Base-by-base conservation (phyloP, 371 early-diverging fungal genomes). In the Funneliformis caledonium region DNA sequence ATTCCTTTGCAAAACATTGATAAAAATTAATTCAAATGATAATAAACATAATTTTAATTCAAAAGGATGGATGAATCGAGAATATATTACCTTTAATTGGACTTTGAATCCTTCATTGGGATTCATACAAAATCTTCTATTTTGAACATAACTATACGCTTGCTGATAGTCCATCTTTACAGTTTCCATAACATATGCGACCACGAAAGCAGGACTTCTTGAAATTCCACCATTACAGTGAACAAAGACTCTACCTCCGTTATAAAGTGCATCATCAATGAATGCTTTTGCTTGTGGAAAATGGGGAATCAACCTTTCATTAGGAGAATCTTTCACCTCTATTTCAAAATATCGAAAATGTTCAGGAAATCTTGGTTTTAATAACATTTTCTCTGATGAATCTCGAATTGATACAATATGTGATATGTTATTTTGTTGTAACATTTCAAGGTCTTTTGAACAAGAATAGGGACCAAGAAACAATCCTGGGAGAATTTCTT, bases 211-310 rank as follows among this genome's bases (percentile, higher is more conserved):
- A 4, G 97, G 95, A 62, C 93, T 92, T 75, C 96, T 88, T 0
- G 94, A 93, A 82, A 97, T 92, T 6, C 96, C 97, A 26, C 93
- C 94, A 84, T 92, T 95, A 83, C 96, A 96, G 75, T 94, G 95
- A 37, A 96, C 93, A 1, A 97, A 85, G 0, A 95, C 92, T 48
- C 88, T 91, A 8, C 93, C 92, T 26, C 87, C 87, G 14, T 82
- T 73, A 9, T 74, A 61, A 5, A 94, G 84, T 0, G 92, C 91
- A 33, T 86, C 75, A 26, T 88, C 84, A 74, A 96, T 91, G 70
- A 90, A 91, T 60, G 84, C 81, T 37, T 87, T 91, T 16, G 91
- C 90, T 0, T 83, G 82, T 5, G 91, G 91, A 80, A 96, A 96
- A 76, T 89, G 84, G 4, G 93, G 92, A 76, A 96, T 96, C 43